These are phyloP conservation scores for Teratosphaeria viscida DNA, from an alignment of 2,329 filamentous ascomycete species.

Conservation along the genomic window DNA sequence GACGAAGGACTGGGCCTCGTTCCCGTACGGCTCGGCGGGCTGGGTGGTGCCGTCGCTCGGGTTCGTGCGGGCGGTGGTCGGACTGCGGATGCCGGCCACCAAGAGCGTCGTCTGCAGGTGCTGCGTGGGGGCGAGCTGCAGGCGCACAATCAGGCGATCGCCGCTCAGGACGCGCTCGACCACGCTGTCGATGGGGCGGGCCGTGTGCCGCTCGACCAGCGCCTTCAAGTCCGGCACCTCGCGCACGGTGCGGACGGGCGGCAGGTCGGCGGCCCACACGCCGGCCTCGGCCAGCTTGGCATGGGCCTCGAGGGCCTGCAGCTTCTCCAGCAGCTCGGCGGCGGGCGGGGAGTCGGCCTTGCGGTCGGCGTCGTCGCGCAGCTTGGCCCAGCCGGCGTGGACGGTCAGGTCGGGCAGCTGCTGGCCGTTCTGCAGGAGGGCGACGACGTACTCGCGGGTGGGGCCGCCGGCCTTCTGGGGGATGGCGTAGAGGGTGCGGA, in stretches of 20 bases:
- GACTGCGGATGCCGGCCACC: conserved; percentile 78
- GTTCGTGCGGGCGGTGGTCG: conserved; percentile 77
- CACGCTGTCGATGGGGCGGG: conserved; percentile 65
- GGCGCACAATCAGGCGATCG: conserved; percentile 75
- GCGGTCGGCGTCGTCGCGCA: conserved; percentile 85
- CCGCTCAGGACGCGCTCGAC: conserved; percentile 87
- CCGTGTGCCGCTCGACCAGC: conserved; percentile 76
- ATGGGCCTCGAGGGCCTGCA: conserved; percentile 65
- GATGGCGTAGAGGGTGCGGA: conserved; percentile 76
- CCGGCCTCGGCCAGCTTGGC: conserved; percentile 73
- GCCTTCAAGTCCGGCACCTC: conserved; percentile 65
- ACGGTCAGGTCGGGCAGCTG: conserved; percentile 72
- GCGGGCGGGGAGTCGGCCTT: conserved; percentile 79
- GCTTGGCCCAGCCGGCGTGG: conserved; percentile 82
- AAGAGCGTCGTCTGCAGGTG: conserved; percentile 84
- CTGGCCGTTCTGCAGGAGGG: conserved; percentile 64
- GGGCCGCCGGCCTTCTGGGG: conserved; percentile 48
- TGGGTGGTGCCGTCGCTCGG: conserved; percentile 69
- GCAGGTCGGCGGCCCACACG: conserved; percentile 60
- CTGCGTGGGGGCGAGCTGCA: conserved; percentile 69
- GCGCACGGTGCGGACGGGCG: conserved; percentile 64
- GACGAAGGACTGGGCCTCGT: conserved; percentile 80
- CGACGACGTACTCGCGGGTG: conserved; percentile 78
- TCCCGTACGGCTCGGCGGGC: conserved; percentile 77
- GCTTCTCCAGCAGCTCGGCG: conserved; percentile 58